Evolutionary conservation across 371 early-diverging fungal species (phyloP).

Genomic region (Mycotypha africana): DNA sequence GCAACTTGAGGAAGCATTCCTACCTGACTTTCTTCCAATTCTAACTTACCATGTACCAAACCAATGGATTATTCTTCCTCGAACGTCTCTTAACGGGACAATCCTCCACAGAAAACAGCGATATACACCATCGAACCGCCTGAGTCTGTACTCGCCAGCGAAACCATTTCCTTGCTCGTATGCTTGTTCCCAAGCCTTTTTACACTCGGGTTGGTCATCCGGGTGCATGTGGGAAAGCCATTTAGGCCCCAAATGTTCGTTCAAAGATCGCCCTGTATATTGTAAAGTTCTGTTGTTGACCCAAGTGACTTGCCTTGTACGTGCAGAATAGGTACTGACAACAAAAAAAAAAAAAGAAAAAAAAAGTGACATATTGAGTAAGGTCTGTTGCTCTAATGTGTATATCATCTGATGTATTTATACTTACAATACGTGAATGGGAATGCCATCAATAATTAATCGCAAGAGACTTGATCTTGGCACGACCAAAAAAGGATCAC

Average conservation of each 20-base stretch:
- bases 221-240: conserved; percentile 57
- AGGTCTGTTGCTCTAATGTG: no score
- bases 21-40: neutral
- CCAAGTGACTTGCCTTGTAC: conserved; percentile 55
- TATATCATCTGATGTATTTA: neutral
- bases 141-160: conserved; percentile 54
- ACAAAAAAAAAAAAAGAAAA: conserved; percentile 2
- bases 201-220: conserved; percentile 46
- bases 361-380: no score
- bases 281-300: conserved; percentile 57
- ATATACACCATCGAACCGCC: conserved; percentile 55
- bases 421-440: conserved; percentile 63
- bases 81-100: conserved; percentile 53
- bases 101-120: conserved; percentile 59
- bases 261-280: conserved; percentile 43
- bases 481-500: conserved; percentile 30
- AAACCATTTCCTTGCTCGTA: conserved; percentile 55
- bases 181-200: conserved; percentile 46
- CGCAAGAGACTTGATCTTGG: conserved; percentile 54
- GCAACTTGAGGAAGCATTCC: neutral
- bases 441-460: conserved; percentile 57
- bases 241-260: conserved; percentile 47
- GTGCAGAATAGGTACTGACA: conserved; percentile 49
- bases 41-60: conserved; percentile 35
- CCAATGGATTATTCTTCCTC: conserved; percentile 60